A percentile compares a stretch with the other conserved stretches of the same genome.
These are phyloP conservation scores for Aureobasidium sp. DNA, from an alignment of 2,329 filamentous ascomycete species.

Conservation along the genomic window DNA sequence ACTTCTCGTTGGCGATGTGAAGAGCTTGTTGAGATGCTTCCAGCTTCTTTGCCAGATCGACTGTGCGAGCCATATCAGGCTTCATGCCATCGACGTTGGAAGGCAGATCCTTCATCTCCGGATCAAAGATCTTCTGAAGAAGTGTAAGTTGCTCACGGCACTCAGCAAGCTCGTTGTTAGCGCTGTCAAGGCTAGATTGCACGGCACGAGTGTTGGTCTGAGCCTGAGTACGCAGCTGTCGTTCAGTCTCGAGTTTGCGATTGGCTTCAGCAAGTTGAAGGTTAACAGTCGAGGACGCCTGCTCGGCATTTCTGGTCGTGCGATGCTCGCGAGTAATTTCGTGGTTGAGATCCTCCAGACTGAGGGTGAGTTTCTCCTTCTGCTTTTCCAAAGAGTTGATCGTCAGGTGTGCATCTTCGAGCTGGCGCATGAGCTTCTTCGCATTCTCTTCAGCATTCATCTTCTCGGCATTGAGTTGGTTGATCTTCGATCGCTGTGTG, in stretches of 20 bases:
- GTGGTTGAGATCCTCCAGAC: constrained; percentile 84
- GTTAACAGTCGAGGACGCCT: constrained; percentile 70
- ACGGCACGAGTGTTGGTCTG: constrained; percentile 78
- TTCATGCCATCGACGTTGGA: constrained; percentile 58
- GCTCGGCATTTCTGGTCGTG: constrained; percentile 81
- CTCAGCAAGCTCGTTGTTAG: constrained; percentile 73
- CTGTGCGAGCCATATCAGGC: constrained; percentile 57
- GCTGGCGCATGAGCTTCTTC: constrained; percentile 69
- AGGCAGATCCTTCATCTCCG: constrained; percentile 52
- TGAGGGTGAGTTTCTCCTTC: constrained; percentile 83
- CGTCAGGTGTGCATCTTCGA: constrained; percentile 76
- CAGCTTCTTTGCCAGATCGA: constrained; percentile 78
- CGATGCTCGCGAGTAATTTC: constrained; percentile 88
- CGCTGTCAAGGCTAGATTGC: constrained; percentile 69
- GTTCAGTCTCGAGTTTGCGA: constrained; percentile 81
- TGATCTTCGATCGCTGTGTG: constrained; percentile 68
- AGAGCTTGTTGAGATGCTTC: constrained; percentile 85
- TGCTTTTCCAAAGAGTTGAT: constrained; percentile 86
- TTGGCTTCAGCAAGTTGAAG: constrained; percentile 85
- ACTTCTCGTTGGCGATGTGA: constrained; percentile 72
- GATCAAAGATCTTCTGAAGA: constrained; percentile 81
- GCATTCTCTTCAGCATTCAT: constrained; percentile 74
- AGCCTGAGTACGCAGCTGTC: constrained; percentile 75
- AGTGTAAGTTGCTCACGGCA: constrained; percentile 72
- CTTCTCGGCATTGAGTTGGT: constrained; percentile 76